Conservation (phyloP, 805 yeast genomes). For the Metschnikowia noctiluminum region DNA sequence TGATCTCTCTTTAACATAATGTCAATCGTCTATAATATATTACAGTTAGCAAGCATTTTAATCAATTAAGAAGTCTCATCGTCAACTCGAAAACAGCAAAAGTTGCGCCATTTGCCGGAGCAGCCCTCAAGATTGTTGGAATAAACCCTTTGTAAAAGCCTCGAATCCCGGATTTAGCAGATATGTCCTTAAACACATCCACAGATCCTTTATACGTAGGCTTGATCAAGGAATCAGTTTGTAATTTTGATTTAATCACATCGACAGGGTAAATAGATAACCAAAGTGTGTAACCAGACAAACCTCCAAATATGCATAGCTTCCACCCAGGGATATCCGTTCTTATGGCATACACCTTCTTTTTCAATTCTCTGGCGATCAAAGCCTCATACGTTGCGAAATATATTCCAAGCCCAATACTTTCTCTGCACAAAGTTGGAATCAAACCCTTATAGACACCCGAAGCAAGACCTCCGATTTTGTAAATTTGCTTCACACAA, state of each 20-base stretch:
- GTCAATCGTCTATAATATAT: neutral
- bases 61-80: slow-evolving; percentile 56
- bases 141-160: slow-evolving; percentile 89
- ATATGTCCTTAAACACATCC: slow-evolving; percentile 57
- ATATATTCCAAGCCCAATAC: slow-evolving; percentile 84
- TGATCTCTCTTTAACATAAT: too few relatives aligned
- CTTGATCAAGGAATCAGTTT: slow-evolving; percentile 53
- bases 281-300: slow-evolving; percentile 93
- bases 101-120: slow-evolving; percentile 97
- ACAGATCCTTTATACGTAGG: slow-evolving; percentile 59
- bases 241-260: slow-evolving; percentile 86
- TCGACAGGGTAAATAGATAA: slow-evolving; percentile 80
- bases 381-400: slow-evolving; percentile 89
- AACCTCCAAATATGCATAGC: slow-evolving; percentile 82
- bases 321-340: slow-evolving; percentile 84
- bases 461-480: slow-evolving; percentile 46
- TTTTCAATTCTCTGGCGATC: slow-evolving; percentile 60
- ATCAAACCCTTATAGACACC: slow-evolving; percentile 77
- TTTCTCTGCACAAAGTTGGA: slow-evolving; percentile 83
- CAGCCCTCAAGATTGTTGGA: slow-evolving; percentile 93
- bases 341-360: slow-evolving; percentile 44
- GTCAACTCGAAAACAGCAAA: slow-evolving; percentile 91
- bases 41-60: neutral
- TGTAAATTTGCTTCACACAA: slow-evolving; percentile 56
- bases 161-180: slow-evolving; percentile 55